These are phyloP conservation scores for Penicillium sumatraense DNA, from an alignment of 2,329 filamentous ascomycete genomes.

Conservation along the genomic window DNA sequence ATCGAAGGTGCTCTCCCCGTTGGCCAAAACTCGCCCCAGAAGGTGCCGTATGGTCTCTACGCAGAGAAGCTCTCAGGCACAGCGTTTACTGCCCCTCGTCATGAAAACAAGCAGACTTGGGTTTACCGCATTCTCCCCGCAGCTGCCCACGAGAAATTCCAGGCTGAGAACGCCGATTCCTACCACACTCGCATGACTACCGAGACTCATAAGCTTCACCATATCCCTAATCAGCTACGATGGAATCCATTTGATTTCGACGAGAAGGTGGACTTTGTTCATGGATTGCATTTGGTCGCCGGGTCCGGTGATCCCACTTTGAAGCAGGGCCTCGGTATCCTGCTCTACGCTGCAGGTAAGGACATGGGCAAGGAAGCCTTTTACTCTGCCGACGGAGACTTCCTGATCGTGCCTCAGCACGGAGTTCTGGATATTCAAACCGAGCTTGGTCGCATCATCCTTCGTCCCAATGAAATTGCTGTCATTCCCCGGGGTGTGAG, in stretches of 20 bases:
- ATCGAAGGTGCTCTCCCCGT: constrained; percentile 74
- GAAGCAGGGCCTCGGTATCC: constrained; percentile 79
- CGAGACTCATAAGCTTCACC: constrained; percentile 62
- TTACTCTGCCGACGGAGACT: constrained; percentile 82
- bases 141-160: constrained; percentile 60
- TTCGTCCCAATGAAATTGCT: constrained; percentile 78
- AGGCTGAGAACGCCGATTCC: constrained; percentile 48
- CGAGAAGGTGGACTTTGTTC: constrained; percentile 69
- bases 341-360: constrained; percentile 77
- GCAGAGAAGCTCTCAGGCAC: constrained; percentile 78
- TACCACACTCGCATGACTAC: constrained; percentile 51
- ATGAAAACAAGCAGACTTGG: constrained; percentile 73
- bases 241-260: constrained; percentile 81
- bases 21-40: constrained; percentile 81
- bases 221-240: constrained; percentile 79
- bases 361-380: constrained; percentile 81
- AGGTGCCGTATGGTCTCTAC: constrained; percentile 77
- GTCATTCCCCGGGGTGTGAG: constrained; percentile 76
- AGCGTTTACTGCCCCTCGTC: constrained; percentile 70
- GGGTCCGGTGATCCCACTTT: constrained; percentile 78
- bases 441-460: constrained; percentile 73
- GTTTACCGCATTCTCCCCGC: constrained; percentile 72
- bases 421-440: constrained; percentile 77
- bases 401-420: constrained; percentile 76
- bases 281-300: constrained; percentile 72